A percentile compares a stretch with the other conserved stretches of the same genome.
phyloP scores from a whole-genome alignment of 768 basidiomycete species.

The Collybia nuda region DNA sequence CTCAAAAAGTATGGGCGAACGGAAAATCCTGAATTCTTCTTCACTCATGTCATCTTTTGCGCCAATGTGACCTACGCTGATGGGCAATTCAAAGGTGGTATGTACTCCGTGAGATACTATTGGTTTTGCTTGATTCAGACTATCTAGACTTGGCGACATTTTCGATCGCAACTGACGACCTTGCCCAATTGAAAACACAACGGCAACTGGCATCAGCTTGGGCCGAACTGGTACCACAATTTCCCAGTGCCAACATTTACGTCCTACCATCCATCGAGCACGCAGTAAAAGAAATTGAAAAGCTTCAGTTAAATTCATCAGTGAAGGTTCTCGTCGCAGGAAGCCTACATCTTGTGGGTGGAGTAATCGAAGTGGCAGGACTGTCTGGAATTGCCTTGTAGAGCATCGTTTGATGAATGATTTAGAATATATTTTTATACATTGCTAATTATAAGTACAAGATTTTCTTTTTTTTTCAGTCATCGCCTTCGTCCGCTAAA shows the following conservation, averaged over 20 bases:
- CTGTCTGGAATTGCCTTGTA: conserved; percentile 69
- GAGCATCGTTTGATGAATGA: conserved; percentile 3
- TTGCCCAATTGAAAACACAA: conserved; percentile 71
- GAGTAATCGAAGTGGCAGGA: conserved; percentile 88
- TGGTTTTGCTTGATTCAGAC: not conserved
- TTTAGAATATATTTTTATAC: not conserved
- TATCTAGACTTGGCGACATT: conserved; percentile 73
- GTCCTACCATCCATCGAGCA: conserved; percentile 89
- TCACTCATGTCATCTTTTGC: conserved; percentile 90
- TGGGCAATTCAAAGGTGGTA: conserved; percentile 90
- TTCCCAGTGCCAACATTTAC: conserved; percentile 62
- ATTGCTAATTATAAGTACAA: too few species aligned
- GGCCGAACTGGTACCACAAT: conserved; percentile 60
- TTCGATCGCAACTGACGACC: conserved; percentile 60
- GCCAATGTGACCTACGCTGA: conserved; percentile 93
- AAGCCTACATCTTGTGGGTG: conserved; percentile 92
- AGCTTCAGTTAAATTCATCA: conserved; percentile 28
- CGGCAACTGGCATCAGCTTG: conserved; percentile 75
- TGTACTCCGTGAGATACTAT: conserved; percentile 8
- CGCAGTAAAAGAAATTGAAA: conserved; percentile 68
- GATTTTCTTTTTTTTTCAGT: conserved; percentile 3
- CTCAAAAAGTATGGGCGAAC: conserved; percentile 39
- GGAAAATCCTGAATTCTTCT: conserved; percentile 49
- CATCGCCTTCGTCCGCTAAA: conserved; percentile 19
- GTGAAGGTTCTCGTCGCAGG: conserved; percentile 83